Conservation (phyloP, 345 rosid species). For the Citrus inodora region DNA sequence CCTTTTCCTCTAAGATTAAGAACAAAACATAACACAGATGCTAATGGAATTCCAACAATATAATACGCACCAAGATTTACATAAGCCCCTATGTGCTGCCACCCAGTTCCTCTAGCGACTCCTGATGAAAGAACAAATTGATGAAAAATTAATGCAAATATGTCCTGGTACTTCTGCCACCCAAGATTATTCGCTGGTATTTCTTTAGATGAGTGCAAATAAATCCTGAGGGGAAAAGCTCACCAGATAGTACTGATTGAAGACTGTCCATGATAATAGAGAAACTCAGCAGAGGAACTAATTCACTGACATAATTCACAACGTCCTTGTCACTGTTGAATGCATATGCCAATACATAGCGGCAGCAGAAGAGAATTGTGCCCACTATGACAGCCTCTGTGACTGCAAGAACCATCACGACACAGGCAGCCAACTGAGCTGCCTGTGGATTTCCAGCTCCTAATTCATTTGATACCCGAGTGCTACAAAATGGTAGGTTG, state of each 20-base stretch:
- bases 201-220: not conserved
- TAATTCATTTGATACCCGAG: constrained; percentile 50
- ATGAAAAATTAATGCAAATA: not conserved
- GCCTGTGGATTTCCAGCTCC: constrained; percentile 41
- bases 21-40: constrained; percentile 24
- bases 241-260: constrained; percentile 43
- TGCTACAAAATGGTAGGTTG: constrained; percentile 6
- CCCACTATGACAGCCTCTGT: constrained; percentile 26
- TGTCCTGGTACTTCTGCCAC: too few relatives aligned
- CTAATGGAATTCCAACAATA: constrained; percentile 34
- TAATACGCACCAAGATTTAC: constrained; percentile 34
- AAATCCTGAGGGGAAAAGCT: not conserved
- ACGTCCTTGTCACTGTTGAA: constrained; percentile 38
- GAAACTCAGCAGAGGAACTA: constrained; percentile 39
- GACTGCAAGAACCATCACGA: constrained; percentile 15
- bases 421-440: constrained; percentile 28
- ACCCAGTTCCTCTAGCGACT: constrained; percentile 40
- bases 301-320: constrained; percentile 25
- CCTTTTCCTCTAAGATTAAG: constrained; percentile 35
- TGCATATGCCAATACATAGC: constrained; percentile 32
- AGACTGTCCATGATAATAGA: constrained; percentile 36
- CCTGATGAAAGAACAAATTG: constrained; percentile 18
- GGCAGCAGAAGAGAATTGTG: constrained; percentile 22
- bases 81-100: constrained; percentile 36
- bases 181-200: not conserved